A percentile compares a stretch with the other conserved stretches of the same genome.
phyloP scores from a whole-genome alignment of 2,329 filamentous ascomycete genomes.

The Colletotrichum sp. region DNA sequence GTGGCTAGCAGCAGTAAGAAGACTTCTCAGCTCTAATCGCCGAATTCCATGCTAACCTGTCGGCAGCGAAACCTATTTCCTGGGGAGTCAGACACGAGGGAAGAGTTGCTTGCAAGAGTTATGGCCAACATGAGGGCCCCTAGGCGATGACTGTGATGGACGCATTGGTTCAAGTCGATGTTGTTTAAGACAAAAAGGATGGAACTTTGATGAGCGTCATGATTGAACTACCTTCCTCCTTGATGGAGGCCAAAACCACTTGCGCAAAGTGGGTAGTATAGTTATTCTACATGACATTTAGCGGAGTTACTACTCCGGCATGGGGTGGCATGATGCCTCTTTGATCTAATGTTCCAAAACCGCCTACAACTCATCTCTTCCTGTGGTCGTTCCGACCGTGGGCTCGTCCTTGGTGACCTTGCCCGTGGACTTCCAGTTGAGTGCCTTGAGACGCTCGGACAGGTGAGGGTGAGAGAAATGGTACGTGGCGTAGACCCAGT shows the following conservation, averaged over 20 bases:
- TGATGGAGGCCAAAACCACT: not conserved
- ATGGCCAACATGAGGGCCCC: slow-evolving; percentile 50
- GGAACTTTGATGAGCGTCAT: not conserved
- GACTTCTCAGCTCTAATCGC: not conserved
- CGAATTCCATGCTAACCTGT: slow-evolving; percentile 14
- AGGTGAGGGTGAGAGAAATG: slow-evolving; percentile 98
- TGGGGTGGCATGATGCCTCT: not conserved
- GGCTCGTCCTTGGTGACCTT: slow-evolving; percentile 46
- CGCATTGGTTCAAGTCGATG: not conserved
- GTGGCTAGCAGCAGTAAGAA: slow-evolving; percentile 79
- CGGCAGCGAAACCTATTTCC: slow-evolving; percentile 52
- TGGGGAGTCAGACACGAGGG: slow-evolving; percentile 43
- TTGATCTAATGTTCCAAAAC: not conserved
- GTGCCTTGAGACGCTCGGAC: slow-evolving; percentile 87
- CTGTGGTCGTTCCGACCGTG: slow-evolving; percentile 70
- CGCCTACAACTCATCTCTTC: slow-evolving; percentile 73
- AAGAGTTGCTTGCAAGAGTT: slow-evolving; percentile 52
- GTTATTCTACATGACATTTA: not conserved
- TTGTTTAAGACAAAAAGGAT: not conserved
- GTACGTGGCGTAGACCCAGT: slow-evolving; percentile 98
- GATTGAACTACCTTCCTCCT: not conserved
- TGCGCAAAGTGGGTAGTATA: not conserved
- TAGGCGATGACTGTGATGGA: slow-evolving; percentile 18
- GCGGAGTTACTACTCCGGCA: not conserved
- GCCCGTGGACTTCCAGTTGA: slow-evolving; percentile 78